These are phyloP conservation scores for Fusarium sp. DNA, from an alignment of 2,329 filamentous ascomycete genomes.

Conservation along the genomic window DNA sequence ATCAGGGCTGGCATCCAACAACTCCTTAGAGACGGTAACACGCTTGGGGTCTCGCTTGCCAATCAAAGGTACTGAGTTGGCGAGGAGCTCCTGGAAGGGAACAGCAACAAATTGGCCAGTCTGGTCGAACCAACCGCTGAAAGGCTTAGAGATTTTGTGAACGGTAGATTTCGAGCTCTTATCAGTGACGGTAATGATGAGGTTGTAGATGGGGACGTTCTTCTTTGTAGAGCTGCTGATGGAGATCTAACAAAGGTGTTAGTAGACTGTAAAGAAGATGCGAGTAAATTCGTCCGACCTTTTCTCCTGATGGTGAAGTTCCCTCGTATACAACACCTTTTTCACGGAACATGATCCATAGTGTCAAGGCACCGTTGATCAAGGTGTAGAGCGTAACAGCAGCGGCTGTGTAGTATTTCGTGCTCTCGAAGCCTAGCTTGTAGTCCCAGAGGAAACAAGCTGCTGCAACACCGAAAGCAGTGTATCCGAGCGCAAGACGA, in stretches of 20 bases:
- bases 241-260: constrained; percentile 64
- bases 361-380: constrained; percentile 79
- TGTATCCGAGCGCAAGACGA: constrained; percentile 83
- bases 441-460: constrained; percentile 92
- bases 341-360: constrained; percentile 88
- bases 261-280: constrained; percentile 15
- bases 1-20: constrained; percentile 53
- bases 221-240: constrained; percentile 80
- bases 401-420: constrained; percentile 79
- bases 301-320: constrained; percentile 68
- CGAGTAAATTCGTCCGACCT: constrained; percentile 60
- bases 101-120: constrained; percentile 74
- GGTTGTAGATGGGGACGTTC: constrained; percentile 80
- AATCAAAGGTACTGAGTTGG: constrained; percentile 70
- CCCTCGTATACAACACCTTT: constrained; percentile 84
- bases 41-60: constrained; percentile 71
- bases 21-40: constrained; percentile 50
- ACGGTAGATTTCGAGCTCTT: constrained; percentile 51
- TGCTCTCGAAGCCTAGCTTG: constrained; percentile 86
- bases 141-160: constrained; percentile 68
- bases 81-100: constrained; percentile 82
- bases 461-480: constrained; percentile 79
- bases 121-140: constrained; percentile 79
- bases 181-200: constrained; percentile 67
- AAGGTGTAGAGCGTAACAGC: constrained; percentile 83